These are phyloP conservation scores for Skeletonema menzelii DNA, from an alignment of 108 stramenopile species.

Conservation along the genomic window DNA sequence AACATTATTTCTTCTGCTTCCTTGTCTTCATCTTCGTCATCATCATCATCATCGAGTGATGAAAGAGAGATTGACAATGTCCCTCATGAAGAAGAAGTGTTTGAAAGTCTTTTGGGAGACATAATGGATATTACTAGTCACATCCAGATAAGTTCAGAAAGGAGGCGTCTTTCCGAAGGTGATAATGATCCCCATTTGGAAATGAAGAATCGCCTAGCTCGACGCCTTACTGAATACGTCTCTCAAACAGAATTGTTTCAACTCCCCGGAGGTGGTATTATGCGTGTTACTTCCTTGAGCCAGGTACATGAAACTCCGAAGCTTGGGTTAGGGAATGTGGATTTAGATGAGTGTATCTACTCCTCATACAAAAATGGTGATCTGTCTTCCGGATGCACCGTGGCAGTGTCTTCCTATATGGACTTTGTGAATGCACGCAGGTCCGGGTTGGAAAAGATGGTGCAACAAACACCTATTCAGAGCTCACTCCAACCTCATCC, in stretches of 20 bases:
- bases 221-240: conserved; percentile 39
- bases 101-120: neutral
- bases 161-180: conserved; percentile 20
- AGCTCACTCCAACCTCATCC: too few species aligned
- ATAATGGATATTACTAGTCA: neutral
- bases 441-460: neutral
- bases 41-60: neutral
- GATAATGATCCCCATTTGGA: conserved; percentile 14
- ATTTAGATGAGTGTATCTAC: conserved; percentile 21
- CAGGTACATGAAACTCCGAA: neutral
- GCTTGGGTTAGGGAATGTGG: conserved; percentile 8
- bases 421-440: neutral
- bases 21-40: neutral
- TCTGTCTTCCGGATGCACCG: neutral
- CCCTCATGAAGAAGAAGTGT: neutral
- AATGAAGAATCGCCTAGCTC: conserved; percentile 31
- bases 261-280: conserved; percentile 19
- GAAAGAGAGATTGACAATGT: neutral
- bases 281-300: neutral
- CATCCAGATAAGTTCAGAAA: neutral
- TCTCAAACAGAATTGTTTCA: conserved; percentile 14
- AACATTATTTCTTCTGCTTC: neutral
- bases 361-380: conserved; percentile 21
- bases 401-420: conserved; percentile 11
- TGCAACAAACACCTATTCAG: neutral